Base-by-base conservation (phyloP, 2,329 filamentous ascomycete species). In the Pseudogymnoascus sp. region DNA sequence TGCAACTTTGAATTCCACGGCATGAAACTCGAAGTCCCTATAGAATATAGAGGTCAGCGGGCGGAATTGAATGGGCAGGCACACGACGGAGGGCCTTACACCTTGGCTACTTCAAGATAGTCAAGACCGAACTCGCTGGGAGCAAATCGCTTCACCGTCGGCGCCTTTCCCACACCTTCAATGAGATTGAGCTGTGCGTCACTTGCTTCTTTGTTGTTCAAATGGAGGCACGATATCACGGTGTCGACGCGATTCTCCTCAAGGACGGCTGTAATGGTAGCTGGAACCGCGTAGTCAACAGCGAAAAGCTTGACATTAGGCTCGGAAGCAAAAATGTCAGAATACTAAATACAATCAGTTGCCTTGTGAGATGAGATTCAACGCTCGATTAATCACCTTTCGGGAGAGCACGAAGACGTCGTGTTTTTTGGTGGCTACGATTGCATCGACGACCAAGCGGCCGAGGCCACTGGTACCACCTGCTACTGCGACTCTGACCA, bases 61-160 rank as follows among this genome's bases (percentile, higher is more conserved):
- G 5, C 6, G 29, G 46, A 7, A 56, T 11, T 33, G 6, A n/a
- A 13, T 35, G 11, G 50, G 10, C 17, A 33, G 13, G 50, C 5
- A 35, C 3, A 4, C 10, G 17, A 15, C 10, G n/a, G 50, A 19
- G 4, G 19, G 29, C 2, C 50, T 15, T 35, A 56, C 50, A 35
- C 29, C n/a, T 35, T 56, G 29, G 50, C 29, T 21, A 56, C 50
- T 21, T 56, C 50, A 21, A 56, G 17, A 63, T 76, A 76, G 60
- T 76, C 74, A 61, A 76, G 69, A 42, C 75, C 75, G 64, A 73
- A 76, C 64, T 77, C 75, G 33, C 74, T 75, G 2, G 75, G 75
- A 9, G 75, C 69, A 68, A 76, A 76, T 62, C 75, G 70, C 60
- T 63, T 68, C n/a, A 75, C 73, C 35, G 62, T 66, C 5, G 69